These are phyloP conservation scores for Solanum pinnatisectum DNA, from an alignment of 257 asterid species.

Conservation along the genomic window DNA sequence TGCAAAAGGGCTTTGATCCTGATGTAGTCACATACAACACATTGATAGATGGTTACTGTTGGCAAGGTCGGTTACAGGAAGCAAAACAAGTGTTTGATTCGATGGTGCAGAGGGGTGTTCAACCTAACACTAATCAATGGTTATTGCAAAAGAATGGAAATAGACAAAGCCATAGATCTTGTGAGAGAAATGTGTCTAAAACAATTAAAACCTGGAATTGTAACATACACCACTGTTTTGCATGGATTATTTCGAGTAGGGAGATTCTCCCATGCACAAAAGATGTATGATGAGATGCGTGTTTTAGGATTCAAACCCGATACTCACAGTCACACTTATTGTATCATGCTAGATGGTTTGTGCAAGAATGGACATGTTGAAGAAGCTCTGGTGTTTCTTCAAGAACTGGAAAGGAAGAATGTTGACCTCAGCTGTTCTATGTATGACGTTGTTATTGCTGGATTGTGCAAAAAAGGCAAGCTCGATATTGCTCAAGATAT, in stretches of 20 bases:
- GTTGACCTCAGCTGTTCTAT: not conserved
- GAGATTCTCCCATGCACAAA: not conserved
- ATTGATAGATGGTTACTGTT: conserved; percentile 3
- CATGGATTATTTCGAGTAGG: not conserved
- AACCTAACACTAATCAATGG: not conserved
- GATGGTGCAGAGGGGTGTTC: not conserved
- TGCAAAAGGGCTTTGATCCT: not conserved
- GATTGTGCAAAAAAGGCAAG: not conserved
- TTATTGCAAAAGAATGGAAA: not conserved
- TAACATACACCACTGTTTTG: not conserved
- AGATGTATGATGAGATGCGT: conserved; percentile 6
- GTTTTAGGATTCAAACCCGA: not conserved
- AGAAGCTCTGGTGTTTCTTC: not conserved
- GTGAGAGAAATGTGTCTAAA: not conserved
- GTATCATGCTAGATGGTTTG: conserved; percentile 1
- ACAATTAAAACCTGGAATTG: not conserved
- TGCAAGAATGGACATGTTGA: not conserved
- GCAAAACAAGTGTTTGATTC: not conserved
- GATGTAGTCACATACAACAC: not conserved
- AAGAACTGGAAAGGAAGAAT: not conserved
- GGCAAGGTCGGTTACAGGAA: not conserved
- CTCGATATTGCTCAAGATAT: not conserved
- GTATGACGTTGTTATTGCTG: not conserved
- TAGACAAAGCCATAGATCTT: not conserved
- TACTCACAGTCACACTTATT: not conserved